phyloP scores from a whole-genome alignment of 176 grass and related monocot species.

The Thalia dealbata region DNA sequence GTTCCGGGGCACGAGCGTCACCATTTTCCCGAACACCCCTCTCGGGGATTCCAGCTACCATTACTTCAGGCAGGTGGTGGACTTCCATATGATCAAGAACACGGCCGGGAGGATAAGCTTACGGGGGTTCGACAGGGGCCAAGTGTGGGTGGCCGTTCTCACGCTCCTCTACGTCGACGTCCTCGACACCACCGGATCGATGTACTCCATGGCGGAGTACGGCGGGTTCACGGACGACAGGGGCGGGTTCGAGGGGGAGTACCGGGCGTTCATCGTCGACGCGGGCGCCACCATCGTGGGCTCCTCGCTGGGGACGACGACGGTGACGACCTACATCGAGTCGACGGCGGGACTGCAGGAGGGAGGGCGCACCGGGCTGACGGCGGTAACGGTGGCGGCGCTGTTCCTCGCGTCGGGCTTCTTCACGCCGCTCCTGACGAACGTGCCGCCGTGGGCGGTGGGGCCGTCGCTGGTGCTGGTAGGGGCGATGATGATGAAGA shows the following conservation, averaged over 20 bases:
- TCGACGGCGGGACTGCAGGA: conserved; percentile 8
- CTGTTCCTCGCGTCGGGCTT: conserved; percentile 8
- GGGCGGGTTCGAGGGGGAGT: conserved; percentile 17
- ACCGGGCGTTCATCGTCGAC: conserved; percentile 12
- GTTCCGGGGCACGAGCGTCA: conserved; percentile 9
- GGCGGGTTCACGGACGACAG: conserved; percentile 9
- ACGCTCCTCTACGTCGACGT: conserved; percentile 17
- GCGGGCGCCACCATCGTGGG: conserved; percentile 8
- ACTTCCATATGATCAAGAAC: conserved; percentile 11
- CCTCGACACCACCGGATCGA: conserved; percentile 17
- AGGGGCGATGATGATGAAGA: conserved; percentile 17
- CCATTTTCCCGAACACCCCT: conserved; percentile 2
- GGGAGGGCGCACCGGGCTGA: conserved; percentile 8
- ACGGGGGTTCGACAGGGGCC: not conserved
- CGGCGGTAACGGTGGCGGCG: conserved; percentile 4
- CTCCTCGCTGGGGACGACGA: conserved; percentile 6
- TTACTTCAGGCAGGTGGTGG: conserved; percentile 14
- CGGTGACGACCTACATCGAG: conserved; percentile 17
- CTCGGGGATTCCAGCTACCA: conserved; percentile 2
- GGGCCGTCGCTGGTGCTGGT: conserved; percentile 24
- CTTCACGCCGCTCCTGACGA: conserved; percentile 16
- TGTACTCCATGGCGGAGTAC: conserved; percentile 20
- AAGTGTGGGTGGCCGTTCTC: conserved; percentile 4
- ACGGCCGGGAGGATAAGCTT: conserved; percentile 15
- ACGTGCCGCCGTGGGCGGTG: conserved; percentile 17